Base-by-base conservation (phyloP, 2,329 filamentous ascomycete genomes). In the Ambrosiella xylebori region DNA sequence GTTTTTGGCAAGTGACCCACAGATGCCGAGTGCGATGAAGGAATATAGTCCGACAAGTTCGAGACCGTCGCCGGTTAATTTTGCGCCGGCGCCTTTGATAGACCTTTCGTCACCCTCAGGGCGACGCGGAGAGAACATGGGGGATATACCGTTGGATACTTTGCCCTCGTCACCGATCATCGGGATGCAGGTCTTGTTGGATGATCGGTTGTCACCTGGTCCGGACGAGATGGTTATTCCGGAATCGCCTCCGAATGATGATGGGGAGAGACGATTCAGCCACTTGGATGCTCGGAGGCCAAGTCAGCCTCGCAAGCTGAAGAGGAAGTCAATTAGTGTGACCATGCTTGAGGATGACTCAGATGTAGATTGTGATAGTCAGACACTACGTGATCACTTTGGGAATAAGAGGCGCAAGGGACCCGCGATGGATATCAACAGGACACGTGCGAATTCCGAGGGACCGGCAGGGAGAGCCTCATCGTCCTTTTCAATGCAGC, bases 21-120 rank as follows among this genome's bases (percentile, higher is more conserved):
- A 78, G 61, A 69, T 69, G 38, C 79, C 78, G 1, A 79, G 78
- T 1, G 76, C 71, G 1, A 64, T 73, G 13, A 78, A 74, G 63
- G 17, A 68, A 27, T 66, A 69, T 51, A 81, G 77, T 59, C 78
- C 78, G 17, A 80, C 78, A 0, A 80, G 77, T 1, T 81, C 78
- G 1, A 71, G 78, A 9, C 78, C 78, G 0, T 81, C 78, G 1
- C 78, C 76, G 0, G 74, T 74, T 49, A 66, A 68, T 1, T 64
- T 70, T 1, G 54, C 49, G 11, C 41, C 54, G 7, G 45, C 40
- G 8, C 13, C 9, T 7, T 35, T 51, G 27, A 19, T 11, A 2
- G 19, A 11, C 19, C 12, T 51, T 27, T 51, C 47, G 15, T 51
- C 47, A 51, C 47, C 47, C 7, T 15, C 44, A 15, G n/a, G 47